Evolutionary conservation across 148 eudicot species (phyloP).

Genomic region (Fallopia convolvulus): DNA sequence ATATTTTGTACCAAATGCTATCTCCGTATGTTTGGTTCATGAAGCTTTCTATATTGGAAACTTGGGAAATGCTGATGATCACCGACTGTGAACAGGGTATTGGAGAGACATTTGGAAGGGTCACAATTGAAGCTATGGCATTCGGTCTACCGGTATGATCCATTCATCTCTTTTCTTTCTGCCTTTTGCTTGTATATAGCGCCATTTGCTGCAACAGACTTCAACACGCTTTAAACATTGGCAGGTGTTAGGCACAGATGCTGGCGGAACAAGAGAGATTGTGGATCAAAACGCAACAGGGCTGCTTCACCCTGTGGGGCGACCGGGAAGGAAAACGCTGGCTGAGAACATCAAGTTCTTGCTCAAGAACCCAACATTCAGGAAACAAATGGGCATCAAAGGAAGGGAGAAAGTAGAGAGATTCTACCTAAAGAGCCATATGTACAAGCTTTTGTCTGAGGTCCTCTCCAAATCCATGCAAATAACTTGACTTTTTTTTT

Average conservation of each 20-base stretch:
- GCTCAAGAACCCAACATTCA: slow-evolving; percentile 51
- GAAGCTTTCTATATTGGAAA: slow-evolving; percentile 14
- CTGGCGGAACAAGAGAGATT: slow-evolving; percentile 92
- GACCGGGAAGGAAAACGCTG: slow-evolving; percentile 53
- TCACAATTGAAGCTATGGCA: slow-evolving; percentile 98
- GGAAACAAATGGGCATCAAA: slow-evolving; percentile 69
- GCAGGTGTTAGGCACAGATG: slow-evolving; percentile 91
- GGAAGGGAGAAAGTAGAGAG: slow-evolving; percentile 79
- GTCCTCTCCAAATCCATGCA: slow-evolving; percentile 80
- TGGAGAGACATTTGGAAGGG: slow-evolving; percentile 99
- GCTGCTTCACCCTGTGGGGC: slow-evolving; percentile 77
- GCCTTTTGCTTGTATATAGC: slow-evolving; percentile 16
- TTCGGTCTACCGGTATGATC: slow-evolving; percentile 88
- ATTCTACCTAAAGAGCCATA: slow-evolving; percentile 77
- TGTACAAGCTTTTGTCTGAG: slow-evolving; percentile 72
- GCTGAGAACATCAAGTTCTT: slow-evolving; percentile 58
- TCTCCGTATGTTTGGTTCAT: not conserved
- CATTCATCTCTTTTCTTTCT: slow-evolving; percentile 13
- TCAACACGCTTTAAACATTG: too few species aligned
- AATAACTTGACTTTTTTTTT: slow-evolving; percentile 29
- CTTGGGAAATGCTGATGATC: not conserved
- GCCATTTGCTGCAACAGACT: slow-evolving; percentile 15
- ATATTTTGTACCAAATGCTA: slow-evolving; percentile 17
- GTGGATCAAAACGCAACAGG: slow-evolving; percentile 81
- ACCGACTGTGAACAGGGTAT: slow-evolving; percentile 48